phyloP scores from a whole-genome alignment of 129 eudicot species.

The Pulicaria dysenterica region DNA sequence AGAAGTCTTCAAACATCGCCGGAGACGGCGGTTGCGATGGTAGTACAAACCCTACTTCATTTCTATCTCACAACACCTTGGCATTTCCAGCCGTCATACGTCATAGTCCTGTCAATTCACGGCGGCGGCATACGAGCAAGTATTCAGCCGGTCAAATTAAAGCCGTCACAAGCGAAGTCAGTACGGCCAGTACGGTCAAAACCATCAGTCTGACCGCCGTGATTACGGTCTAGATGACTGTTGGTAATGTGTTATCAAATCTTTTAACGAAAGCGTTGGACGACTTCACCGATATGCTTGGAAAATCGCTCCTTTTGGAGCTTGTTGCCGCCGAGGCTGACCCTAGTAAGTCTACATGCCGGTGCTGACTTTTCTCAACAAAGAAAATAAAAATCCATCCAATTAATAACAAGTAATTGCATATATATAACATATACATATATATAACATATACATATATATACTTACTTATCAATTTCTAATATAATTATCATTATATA shows the following conservation, averaged over 20 bases:
- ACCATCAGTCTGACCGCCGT: constrained; percentile 38
- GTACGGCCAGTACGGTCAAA: neutral
- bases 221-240: constrained; percentile 47
- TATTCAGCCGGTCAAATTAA: neutral
- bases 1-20: neutral
- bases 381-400: too few relatives aligned
- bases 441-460: too few relatives aligned
- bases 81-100: constrained; percentile 19
- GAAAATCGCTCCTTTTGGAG: constrained; percentile 61
- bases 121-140: neutral
- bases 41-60: constrained; percentile 7
- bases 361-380: neutral
- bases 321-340: constrained; percentile 64
- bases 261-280: constrained; percentile 45
- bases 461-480: too few relatives aligned
- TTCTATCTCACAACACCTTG: constrained; percentile 23
- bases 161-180: constrained; percentile 11
- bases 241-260: constrained; percentile 46
- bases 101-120: neutral
- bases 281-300: constrained; percentile 51
- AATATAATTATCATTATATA: too few relatives aligned
- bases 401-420: too few relatives aligned
- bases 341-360: constrained; percentile 45
- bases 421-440: too few relatives aligned
- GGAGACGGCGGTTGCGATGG: constrained; percentile 12